phyloP scores from a whole-genome alignment of 2,329 filamentous ascomycete species.

The Alternaria angustiovoidea region DNA sequence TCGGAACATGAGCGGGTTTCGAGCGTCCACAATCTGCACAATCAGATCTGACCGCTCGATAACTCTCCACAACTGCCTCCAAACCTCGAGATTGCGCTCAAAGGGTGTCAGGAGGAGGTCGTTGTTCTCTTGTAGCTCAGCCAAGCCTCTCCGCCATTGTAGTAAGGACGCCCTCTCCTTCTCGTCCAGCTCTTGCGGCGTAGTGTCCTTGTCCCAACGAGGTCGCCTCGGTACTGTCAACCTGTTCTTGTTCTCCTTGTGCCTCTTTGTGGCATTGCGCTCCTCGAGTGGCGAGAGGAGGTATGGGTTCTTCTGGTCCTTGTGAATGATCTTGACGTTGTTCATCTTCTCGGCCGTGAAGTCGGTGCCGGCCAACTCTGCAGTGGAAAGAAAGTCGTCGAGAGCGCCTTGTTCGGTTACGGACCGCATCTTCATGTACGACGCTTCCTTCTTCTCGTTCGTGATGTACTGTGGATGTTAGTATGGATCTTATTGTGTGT shows the following conservation, averaged over 20 bases:
- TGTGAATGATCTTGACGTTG: conserved; percentile 98
- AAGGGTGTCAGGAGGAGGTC: conserved; percentile 98
- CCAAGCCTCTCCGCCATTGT: conserved; percentile 87
- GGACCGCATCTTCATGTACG: conserved; percentile 99
- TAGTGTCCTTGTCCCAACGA: conserved; percentile 86
- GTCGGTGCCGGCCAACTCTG: conserved; percentile 96
- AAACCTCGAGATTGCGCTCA: conserved; percentile 95
- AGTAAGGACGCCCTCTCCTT: conserved; percentile 82
- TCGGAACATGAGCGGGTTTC: conserved; percentile 92
- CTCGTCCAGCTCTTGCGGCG: conserved; percentile 79
- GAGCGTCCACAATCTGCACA: conserved; percentile 97
- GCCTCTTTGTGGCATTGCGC: conserved; percentile 77
- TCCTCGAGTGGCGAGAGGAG: conserved; percentile 87
- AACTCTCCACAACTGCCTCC: conserved; percentile 97
- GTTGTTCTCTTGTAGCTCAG: conserved; percentile 91
- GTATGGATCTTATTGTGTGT: conserved; percentile 23
- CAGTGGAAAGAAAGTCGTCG: conserved; percentile 95
- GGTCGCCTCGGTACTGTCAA: conserved; percentile 91
- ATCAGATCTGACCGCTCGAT: conserved; percentile 95
- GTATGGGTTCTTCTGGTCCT: conserved; percentile 94
- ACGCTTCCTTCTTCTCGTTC: conserved; percentile 87
- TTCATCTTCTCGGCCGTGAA: conserved; percentile 99
- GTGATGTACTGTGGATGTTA: conserved; percentile 75
- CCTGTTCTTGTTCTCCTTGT: conserved; percentile 78
- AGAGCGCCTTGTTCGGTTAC: conserved; percentile 96